These are phyloP conservation scores for Monosporozyma aerobia DNA, from an alignment of 805 yeast species.

Conservation along the genomic window DNA sequence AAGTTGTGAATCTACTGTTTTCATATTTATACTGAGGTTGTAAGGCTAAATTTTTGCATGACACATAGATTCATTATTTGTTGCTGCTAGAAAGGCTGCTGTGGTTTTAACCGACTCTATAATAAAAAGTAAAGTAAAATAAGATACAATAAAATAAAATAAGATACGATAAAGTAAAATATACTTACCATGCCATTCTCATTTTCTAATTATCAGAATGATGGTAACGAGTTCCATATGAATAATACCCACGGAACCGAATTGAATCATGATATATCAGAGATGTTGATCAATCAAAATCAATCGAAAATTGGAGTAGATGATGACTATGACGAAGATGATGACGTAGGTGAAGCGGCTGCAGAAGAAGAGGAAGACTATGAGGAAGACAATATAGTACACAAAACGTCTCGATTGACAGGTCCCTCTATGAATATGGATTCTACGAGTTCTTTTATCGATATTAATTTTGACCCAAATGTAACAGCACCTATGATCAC, in stretches of 20 bases:
- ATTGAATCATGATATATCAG: background rate
- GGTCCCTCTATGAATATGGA: background rate
- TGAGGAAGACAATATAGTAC: background rate
- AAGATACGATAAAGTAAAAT: background rate
- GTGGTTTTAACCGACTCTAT: background rate
- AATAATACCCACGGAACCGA: background rate
- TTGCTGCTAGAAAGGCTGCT: background rate
- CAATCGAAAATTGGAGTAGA: background rate
- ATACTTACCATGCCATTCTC: background rate
- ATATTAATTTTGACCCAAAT: background rate
- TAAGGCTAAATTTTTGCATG: background rate
- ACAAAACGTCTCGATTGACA: background rate
- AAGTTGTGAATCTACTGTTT: background rate
- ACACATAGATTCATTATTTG: background rate
- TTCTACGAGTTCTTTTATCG: background rate
- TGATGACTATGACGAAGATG: background rate
- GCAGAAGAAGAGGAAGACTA: background rate
- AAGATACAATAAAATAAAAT: no score
- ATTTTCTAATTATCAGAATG: background rate
- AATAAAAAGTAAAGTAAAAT: background rate
- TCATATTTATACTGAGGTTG: background rate
- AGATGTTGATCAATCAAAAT: background rate
- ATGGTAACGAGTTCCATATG: background rate
- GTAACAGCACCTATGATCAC: background rate
- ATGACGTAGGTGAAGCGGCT: background rate